Percentiles rank a stretch among this genome's conserved stretches.
Evolutionary conservation across 2,329 filamentous ascomycete species (phyloP).

Genomic region (Paraphaeosphaeria sporulosa): DNA sequence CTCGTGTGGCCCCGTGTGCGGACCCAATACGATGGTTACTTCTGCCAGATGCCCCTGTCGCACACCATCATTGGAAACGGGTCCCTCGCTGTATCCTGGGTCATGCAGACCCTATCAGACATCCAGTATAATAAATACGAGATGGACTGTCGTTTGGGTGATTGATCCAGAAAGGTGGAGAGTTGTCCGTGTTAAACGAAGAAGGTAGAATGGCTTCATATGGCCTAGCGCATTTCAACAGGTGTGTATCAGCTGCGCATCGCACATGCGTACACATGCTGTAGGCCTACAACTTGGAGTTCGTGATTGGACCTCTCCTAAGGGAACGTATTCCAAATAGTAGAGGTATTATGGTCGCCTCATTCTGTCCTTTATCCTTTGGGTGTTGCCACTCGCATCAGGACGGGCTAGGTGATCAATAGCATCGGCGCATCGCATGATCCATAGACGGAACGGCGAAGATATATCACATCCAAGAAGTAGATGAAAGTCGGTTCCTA

Average conservation of each 20-base stretch:
- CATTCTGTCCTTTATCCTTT: too few relatives aligned
- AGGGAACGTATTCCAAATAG: too few relatives aligned
- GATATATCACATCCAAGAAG: too few relatives aligned
- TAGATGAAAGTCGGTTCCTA: too few relatives aligned
- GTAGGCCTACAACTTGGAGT: too few relatives aligned
- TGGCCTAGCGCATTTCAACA: neutral
- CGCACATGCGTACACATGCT: too few relatives aligned
- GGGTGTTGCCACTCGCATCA: too few relatives aligned
- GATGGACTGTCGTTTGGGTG: neutral
- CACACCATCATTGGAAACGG: neutral
- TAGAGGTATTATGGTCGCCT: too few relatives aligned
- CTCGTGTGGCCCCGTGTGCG: conserved; percentile 10
- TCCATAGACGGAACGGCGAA: too few relatives aligned
- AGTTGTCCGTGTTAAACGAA: conserved; percentile 1
- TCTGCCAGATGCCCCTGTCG: neutral
- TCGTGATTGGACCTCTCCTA: too few relatives aligned
- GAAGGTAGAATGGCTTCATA: neutral
- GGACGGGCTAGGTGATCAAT: too few relatives aligned
- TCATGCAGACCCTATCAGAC: neutral
- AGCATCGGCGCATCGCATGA: too few relatives aligned
- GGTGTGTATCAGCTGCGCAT: neutral
- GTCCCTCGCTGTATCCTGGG: neutral
- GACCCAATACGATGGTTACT: neutral
- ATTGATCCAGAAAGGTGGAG: neutral
- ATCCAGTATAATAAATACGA: neutral